Conservation (phyloP, 768 basidiomycete genomes). For the Tulasnella sp. region DNA sequence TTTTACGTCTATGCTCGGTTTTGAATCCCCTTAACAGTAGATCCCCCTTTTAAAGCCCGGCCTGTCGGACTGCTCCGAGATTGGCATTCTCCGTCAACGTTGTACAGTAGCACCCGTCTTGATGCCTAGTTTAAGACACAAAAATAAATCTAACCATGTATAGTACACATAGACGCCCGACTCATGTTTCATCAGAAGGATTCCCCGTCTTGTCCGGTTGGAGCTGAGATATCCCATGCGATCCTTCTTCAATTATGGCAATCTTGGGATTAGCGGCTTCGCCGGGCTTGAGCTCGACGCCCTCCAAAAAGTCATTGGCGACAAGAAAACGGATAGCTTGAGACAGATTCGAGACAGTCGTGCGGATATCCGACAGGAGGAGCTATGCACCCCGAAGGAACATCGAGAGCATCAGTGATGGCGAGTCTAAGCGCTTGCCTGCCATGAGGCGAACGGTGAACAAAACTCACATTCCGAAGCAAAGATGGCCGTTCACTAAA, state of each 20-base stretch:
- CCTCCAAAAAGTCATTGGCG: slow-evolving; percentile 81
- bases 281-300: slow-evolving; percentile 80
- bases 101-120: slow-evolving; percentile 3
- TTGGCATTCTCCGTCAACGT: not conserved
- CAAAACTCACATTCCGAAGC: slow-evolving; percentile 69
- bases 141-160: slow-evolving; percentile 6
- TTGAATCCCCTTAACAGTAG: not conserved
- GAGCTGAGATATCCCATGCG: not conserved
- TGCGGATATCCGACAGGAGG: slow-evolving; percentile 79
- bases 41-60: not conserved
- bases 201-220: not conserved
- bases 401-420: not conserved
- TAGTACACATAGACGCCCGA: not conserved
- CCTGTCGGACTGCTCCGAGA: slow-evolving; percentile 1
- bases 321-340: slow-evolving; percentile 91
- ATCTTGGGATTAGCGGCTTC: slow-evolving; percentile 68
- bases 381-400: slow-evolving; percentile 54
- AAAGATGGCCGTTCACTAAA: slow-evolving; percentile 71
- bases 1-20: not conserved
- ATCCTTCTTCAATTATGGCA: slow-evolving; percentile 52
- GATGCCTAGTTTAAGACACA: not conserved
- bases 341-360: slow-evolving; percentile 88
- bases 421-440: too few relatives aligned
- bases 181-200: not conserved
- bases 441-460: not conserved